A percentile compares a stretch with the other conserved stretches of the same genome.
Conservation (phyloP, 2,329 filamentous ascomycete species). For the Graphilbum ipis-grandicollis region DNA sequence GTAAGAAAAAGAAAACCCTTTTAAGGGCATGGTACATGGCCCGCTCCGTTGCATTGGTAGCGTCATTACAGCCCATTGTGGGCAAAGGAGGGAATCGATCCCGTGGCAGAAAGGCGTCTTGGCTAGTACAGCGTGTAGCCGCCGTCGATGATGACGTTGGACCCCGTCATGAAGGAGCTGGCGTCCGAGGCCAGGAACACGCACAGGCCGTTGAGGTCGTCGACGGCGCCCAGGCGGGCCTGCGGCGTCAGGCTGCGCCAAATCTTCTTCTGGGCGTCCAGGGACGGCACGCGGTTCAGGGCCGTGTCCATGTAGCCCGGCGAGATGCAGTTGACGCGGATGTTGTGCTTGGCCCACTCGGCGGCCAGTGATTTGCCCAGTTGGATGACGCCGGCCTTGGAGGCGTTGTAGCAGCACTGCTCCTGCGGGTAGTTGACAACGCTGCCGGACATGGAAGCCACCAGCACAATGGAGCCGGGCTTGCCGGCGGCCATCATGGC, state of each 20-base stretch:
- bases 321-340: constrained; percentile 71
- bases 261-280: constrained; percentile 69
- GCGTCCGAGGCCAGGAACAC: constrained; percentile 61
- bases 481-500: constrained; percentile 57
- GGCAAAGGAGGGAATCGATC: too few species aligned
- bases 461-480: constrained; percentile 57
- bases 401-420: constrained; percentile 70
- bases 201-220: constrained; percentile 62
- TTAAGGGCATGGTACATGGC: too few species aligned
- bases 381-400: constrained; percentile 65
- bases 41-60: too few species aligned
- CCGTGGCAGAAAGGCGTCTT: not conserved
- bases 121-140: constrained; percentile 39
- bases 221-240: constrained; percentile 52
- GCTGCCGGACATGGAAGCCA: constrained; percentile 67
- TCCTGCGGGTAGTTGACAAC: constrained; percentile 79
- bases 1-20: too few species aligned
- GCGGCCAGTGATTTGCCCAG: constrained; percentile 66
- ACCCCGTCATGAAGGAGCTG: constrained; percentile 60
- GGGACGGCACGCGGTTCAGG: constrained; percentile 58
- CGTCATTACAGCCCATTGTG: too few species aligned
- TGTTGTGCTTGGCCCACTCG: constrained; percentile 68
- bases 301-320: constrained; percentile 80
- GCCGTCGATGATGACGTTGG: constrained; percentile 55
- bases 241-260: constrained; percentile 61